Conservation (phyloP, 2,329 filamentous ascomycete genomes). For the Hypoxylon sp. region DNA sequence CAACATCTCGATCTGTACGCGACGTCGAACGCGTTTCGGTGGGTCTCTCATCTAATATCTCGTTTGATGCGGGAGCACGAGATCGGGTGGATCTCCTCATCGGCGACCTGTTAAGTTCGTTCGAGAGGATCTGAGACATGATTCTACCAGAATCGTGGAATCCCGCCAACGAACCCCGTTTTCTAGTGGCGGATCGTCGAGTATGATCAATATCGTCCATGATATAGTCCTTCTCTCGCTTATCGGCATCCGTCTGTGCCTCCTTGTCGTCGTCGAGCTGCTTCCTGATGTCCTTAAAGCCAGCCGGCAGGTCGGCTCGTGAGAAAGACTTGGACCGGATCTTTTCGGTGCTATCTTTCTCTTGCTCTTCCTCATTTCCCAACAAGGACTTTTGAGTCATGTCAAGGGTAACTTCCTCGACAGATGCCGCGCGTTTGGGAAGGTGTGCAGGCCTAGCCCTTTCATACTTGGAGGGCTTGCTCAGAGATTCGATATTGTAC, state of each 20-base stretch:
- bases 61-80: conserved; percentile 2
- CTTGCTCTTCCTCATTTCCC: conserved; percentile 23
- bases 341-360: conserved; percentile 5
- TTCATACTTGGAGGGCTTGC: conserved; percentile 38
- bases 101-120: conserved; percentile 38
- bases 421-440: conserved; percentile 37
- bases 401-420: conserved; percentile 43
- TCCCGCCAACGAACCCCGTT: conserved; percentile 11
- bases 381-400: conserved; percentile 41
- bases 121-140: conserved; percentile 38
- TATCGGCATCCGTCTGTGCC: conserved; percentile 27
- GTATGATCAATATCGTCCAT: conserved; percentile 26
- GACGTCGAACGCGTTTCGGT: conserved; percentile 18
- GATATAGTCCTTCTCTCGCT: conserved; percentile 31
- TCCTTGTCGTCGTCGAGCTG: conserved; percentile 41
- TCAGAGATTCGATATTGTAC: conserved; percentile 40
- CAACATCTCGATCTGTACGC: conserved; percentile 22
- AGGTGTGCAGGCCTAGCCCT: conserved; percentile 21
- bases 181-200: conserved; percentile 16
- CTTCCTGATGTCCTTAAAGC: conserved; percentile 44
- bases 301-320: conserved; percentile 42
- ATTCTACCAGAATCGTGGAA: conserved; percentile 31
- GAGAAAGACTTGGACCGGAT: conserved; percentile 9
- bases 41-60: conserved; percentile 12
- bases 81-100: conserved; percentile 6